Base-by-base conservation (phyloP, 83 land plant genomes). In the Picea abies region DNA sequence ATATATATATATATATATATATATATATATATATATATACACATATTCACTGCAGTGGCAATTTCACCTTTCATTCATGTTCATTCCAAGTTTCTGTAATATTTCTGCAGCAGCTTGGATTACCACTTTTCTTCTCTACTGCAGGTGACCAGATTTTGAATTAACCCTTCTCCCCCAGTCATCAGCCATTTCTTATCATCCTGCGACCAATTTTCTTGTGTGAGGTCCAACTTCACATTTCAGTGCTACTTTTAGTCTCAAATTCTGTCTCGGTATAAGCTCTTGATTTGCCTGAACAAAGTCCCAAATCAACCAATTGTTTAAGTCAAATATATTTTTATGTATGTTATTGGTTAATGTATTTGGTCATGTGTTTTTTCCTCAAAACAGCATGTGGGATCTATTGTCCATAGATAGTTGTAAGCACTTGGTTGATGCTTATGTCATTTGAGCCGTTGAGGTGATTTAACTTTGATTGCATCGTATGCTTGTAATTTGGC, bases 101-200 rank as follows among this genome's bases (percentile, higher is more conserved):
- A 65, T 3, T 65, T n/a, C 26, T 65, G 14, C 20, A 19, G 68
- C 26, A 65, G 23, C 23, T 20, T 64, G 68, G 11, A n/a, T 65
- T 52, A 52, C 56, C 47, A 44, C 7, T 7, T 44, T 44, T 41
- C 12, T 52, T 52, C 56, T 52, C 56, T 10, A 52, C 10, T 11
- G 14, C 56, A 52, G 56, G 56, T 52, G 56, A 52, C 56, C 56
- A 52, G 56, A 52, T 52, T 52, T 52, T 65, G 22, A 65, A 65
- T 65, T 65, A 65, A 65, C 68, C 26, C 68, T 65, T 65, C 68
- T 65, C 68, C 68, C 56, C 56, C 56, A 1, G 56, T 52, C 56
- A 52, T 10, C 56, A 52, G 56, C 56, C 2, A 52, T 52, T 52
- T 52, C 56, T 10, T 52, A 11, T 10, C 56, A 52, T 52, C 12